These are phyloP conservation scores for Candida coleopterorum DNA, from an alignment of 805 yeast species.

Conservation along the genomic window DNA sequence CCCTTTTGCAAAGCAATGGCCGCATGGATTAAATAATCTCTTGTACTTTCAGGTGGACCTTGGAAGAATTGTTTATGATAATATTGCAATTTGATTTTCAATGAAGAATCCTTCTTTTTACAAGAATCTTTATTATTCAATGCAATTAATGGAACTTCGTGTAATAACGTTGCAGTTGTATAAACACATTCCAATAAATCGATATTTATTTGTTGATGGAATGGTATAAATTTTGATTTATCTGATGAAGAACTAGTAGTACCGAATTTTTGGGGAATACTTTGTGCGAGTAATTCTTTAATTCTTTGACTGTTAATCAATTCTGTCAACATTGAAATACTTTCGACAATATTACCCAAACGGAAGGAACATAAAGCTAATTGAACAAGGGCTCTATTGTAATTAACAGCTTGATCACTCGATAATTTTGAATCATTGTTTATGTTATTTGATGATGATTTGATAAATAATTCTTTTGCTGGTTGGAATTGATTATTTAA, in stretches of 20 bases:
- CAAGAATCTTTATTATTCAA: slow-evolving; percentile 61
- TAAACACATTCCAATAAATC: slow-evolving; percentile 93
- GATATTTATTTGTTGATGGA: slow-evolving; percentile 96
- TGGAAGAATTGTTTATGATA: slow-evolving; percentile 92
- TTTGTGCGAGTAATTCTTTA: slow-evolving; percentile 93
- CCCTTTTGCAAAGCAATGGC: slow-evolving; percentile 85
- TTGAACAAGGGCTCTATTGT: slow-evolving; percentile 93
- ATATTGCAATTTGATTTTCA: slow-evolving; percentile 84
- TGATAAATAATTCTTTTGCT: slow-evolving; percentile 84
- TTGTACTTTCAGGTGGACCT: slow-evolving; percentile 96
- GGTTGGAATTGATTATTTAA: slow-evolving; percentile 75
- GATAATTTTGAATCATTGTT: slow-evolving; percentile 83
- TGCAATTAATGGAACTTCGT: slow-evolving; percentile 90
- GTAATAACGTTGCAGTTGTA: slow-evolving; percentile 81
- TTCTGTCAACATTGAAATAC: slow-evolving; percentile 84
- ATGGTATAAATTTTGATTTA: slow-evolving; percentile 83
- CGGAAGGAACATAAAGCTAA: slow-evolving; percentile 95
- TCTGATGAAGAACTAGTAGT: slow-evolving; percentile 55
- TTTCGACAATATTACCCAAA: slow-evolving; percentile 75
- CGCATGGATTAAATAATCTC: slow-evolving; percentile 90
- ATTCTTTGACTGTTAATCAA: slow-evolving; percentile 79
- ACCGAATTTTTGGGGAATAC: slow-evolving; percentile 62
- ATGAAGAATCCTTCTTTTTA: slow-evolving; percentile 35
- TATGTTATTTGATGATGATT: slow-evolving; percentile 81
- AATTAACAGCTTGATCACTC: slow-evolving; percentile 72